Conservation (phyloP, 2,329 filamentous ascomycete genomes). For the Fusarium solani-melongenae region DNA sequence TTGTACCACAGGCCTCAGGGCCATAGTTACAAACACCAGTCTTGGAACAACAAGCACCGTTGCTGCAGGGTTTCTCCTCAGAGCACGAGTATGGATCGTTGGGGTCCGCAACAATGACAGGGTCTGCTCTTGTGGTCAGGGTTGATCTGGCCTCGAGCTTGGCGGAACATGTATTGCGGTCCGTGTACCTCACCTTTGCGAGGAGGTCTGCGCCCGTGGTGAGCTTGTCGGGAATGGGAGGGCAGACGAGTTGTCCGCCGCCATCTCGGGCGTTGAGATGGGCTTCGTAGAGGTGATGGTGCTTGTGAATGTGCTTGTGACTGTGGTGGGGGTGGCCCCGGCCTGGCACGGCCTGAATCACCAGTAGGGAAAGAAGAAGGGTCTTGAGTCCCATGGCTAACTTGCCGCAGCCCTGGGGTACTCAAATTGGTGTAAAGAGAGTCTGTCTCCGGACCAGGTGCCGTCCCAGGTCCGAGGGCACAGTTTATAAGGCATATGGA, state of each 20-base stretch:
- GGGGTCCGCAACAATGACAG: neutral
- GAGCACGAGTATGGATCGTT: neutral
- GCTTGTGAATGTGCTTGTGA: neutral
- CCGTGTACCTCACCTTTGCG: neutral
- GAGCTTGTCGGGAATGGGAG: slow-evolving; percentile 8
- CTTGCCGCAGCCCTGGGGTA: neutral
- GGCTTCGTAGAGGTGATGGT: neutral
- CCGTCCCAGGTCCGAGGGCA: neutral
- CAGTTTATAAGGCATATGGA: slow-evolving; percentile 4
- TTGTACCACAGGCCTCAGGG: neutral
- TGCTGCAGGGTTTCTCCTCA: neutral
- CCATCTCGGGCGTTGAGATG: neutral
- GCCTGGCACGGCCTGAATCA: neutral
- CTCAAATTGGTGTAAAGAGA: neutral
- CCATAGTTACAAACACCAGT: neutral
- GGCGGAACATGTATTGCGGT: neutral
- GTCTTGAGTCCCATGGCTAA: slow-evolving; percentile 1
- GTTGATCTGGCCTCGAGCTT: neutral
- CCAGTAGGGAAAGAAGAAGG: neutral
- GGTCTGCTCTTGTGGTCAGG: neutral
- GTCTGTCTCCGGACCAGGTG: neutral
- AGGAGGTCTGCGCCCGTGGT: neutral
- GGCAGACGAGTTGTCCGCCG: slow-evolving; percentile 1
- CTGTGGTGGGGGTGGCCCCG: neutral
- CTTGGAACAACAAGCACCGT: neutral